Percentiles rank a stretch among this genome's conserved stretches.
These are phyloP conservation scores for Scutellaria minor DNA, from an alignment of 257 asterid species.

Conservation along the genomic window DNA sequence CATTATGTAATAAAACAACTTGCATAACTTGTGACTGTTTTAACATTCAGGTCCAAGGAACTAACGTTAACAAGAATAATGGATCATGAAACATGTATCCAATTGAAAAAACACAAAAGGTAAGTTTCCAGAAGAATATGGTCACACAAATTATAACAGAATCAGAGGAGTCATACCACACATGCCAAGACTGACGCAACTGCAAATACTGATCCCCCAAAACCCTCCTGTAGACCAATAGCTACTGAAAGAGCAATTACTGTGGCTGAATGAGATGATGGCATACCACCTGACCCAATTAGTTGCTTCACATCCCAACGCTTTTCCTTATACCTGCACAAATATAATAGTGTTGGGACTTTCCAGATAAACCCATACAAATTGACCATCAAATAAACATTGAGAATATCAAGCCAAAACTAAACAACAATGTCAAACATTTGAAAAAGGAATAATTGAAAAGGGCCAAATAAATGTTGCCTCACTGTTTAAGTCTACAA, in stretches of 20 bases:
- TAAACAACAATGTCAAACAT: not conserved
- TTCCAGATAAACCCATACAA: not conserved
- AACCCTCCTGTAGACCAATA: slow-evolving; percentile 78
- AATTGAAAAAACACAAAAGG: not conserved
- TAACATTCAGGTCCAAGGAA: slow-evolving; percentile 3
- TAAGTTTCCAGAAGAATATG: slow-evolving; percentile 1
- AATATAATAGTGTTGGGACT: slow-evolving; percentile 21
- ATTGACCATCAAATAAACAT: not conserved
- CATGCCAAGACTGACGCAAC: slow-evolving; percentile 69
- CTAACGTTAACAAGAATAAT: not conserved
- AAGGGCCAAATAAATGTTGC: not conserved
- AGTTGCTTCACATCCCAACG: slow-evolving; percentile 79
- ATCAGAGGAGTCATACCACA: slow-evolving; percentile 61
- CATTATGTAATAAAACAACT: not conserved
- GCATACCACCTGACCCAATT: slow-evolving; percentile 92
- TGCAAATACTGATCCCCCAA: slow-evolving; percentile 76
- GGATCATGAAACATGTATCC: not conserved
- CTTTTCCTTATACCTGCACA: slow-evolving; percentile 77
- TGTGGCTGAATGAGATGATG: slow-evolving; percentile 90
- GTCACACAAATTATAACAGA: not conserved
- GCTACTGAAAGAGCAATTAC: slow-evolving; percentile 78
- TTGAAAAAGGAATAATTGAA: not conserved
- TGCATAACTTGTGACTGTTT: not conserved
- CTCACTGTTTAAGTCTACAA: not conserved
- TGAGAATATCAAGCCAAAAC: no score